Base-by-base conservation (phyloP, 1,139 yeast genomes). In the Hemisphaericaspora lyxosophila region DNA sequence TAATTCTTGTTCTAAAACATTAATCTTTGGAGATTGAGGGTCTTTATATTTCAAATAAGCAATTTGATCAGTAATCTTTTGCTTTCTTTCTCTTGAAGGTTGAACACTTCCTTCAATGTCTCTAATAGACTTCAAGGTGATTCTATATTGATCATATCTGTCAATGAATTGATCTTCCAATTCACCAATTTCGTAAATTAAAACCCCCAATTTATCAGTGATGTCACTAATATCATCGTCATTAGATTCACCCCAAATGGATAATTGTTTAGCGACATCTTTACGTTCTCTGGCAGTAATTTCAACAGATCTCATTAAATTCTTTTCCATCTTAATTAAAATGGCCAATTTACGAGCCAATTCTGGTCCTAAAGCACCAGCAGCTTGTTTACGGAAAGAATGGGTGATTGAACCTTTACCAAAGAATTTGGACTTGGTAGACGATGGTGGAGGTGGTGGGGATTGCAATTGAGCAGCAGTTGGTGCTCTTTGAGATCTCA, bases 101-200 rank as follows among this genome's bases (percentile, higher is more conserved):
- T 85, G 92, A 45, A 86, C 92, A 34, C 90, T 82, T 40, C 85
- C 86, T 68, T 86, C 95, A 52, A 86, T 85, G 67, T 86, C 85
- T 68, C 94, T 76, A 56, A 86, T 79, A 30, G 86, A 75, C 67
- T 85, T 85, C 60, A 86, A 67, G 40, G 92, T 84, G 57, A 85
- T 77, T 72, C 95, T 80, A 72, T 85, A 84, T 65, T 84, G 92
- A 58, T 86, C 95, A 62, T 85, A 83, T 66, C 84, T 81, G 70
- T 83, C 92, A 55, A 85, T 85, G 70, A 82, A 86, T 63, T 83
- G 90, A 66, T 85, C 94, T 67, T 86, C 95, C 58, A 85, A 73
- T 66, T 85, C 94, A 67, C 92, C 95, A 59, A 85, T 70, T 65
- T 86, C 95, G 61, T 78, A 84, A 49, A 85, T 75, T 47, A 86